Evolutionary conservation across 192 early-diverging fungal genomes (phyloP).

Genomic region (Lobosporangium transversale): DNA sequence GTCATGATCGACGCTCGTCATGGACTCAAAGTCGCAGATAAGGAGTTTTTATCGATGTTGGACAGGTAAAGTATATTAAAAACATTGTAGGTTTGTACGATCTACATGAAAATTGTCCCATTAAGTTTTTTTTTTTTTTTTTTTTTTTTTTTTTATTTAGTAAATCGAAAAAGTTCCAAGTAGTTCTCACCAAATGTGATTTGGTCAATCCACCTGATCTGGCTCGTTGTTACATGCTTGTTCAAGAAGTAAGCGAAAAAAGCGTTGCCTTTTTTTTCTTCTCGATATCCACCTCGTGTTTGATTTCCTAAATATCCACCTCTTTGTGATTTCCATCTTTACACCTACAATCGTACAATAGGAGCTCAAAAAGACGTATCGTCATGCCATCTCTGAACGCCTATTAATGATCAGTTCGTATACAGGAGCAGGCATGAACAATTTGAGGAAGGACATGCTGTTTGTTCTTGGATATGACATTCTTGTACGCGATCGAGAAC

Average conservation of each 20-base stretch:
- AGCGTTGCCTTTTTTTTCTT: neutral
- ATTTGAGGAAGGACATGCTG: slow-evolving; percentile 76
- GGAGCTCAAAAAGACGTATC: slow-evolving; percentile 43
- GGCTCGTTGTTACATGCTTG: slow-evolving; percentile 66
- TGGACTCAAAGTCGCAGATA: slow-evolving; percentile 68
- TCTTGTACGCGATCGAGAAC: slow-evolving; percentile 30
- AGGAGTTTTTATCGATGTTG: slow-evolving; percentile 63
- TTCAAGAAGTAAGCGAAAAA: slow-evolving; percentile 52
- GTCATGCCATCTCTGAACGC: slow-evolving; percentile 46
- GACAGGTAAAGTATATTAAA: slow-evolving; percentile 61
- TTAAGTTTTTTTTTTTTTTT: neutral
- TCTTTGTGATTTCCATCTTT: neutral
- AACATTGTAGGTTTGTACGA: neutral
- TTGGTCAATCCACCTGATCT: slow-evolving; percentile 68
- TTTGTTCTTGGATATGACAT: slow-evolving; percentile 56
- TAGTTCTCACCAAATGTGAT: slow-evolving; percentile 81
- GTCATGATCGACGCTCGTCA: slow-evolving; percentile 84
- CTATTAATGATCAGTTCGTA: slow-evolving; percentile 74
- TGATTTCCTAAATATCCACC: neutral
- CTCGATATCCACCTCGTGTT: neutral
- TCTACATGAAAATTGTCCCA: neutral
- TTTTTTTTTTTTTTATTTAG: slow-evolving; percentile 16
- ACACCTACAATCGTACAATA: neutral
- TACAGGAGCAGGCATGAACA: slow-evolving; percentile 68
- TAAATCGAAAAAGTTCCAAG: slow-evolving; percentile 56